These are phyloP conservation scores for Trichocomaceae sp. DNA, from an alignment of 2,329 filamentous ascomycete genomes.

Conservation along the genomic window DNA sequence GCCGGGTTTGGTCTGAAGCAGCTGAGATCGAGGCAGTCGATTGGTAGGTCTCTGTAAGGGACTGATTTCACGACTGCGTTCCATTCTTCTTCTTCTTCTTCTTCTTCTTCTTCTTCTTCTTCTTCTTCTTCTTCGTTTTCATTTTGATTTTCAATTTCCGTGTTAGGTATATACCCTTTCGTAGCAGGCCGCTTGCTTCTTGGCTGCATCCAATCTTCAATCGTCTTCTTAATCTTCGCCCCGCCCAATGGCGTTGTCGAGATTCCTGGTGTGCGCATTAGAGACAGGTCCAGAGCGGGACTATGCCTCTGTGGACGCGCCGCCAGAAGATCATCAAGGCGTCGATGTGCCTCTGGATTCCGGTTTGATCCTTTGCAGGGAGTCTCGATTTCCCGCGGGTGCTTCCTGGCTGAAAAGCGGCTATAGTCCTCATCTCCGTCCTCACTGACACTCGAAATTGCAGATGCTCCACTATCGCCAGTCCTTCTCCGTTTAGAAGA, in stretches of 20 bases:
- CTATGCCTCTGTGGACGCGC: constrained; percentile 20
- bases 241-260: neutral
- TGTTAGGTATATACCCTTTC: too few relatives aligned
- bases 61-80: constrained; percentile 26
- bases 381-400: neutral
- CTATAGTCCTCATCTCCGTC: constrained; percentile 37
- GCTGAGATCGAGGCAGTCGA: constrained; percentile 53
- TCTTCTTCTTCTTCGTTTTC: neutral
- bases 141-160: too few relatives aligned
- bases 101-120: neutral
- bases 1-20: constrained; percentile 79
- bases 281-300: constrained; percentile 13
- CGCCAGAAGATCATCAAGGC: constrained; percentile 30
- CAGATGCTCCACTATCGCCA: constrained; percentile 24
- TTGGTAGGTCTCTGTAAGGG: constrained; percentile 53
- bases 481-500: constrained; percentile 33
- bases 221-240: neutral
- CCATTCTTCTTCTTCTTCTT: neutral
- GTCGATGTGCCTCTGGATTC: constrained; percentile 15
- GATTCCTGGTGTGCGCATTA: neutral
- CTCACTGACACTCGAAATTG: constrained; percentile 44
- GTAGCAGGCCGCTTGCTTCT: neutral
- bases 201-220: neutral
- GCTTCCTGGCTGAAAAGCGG: neutral
- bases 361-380: constrained; percentile 1